Conservation (phyloP, 176 grass and related monocot genomes). For the Triticum monococcum region DNA sequence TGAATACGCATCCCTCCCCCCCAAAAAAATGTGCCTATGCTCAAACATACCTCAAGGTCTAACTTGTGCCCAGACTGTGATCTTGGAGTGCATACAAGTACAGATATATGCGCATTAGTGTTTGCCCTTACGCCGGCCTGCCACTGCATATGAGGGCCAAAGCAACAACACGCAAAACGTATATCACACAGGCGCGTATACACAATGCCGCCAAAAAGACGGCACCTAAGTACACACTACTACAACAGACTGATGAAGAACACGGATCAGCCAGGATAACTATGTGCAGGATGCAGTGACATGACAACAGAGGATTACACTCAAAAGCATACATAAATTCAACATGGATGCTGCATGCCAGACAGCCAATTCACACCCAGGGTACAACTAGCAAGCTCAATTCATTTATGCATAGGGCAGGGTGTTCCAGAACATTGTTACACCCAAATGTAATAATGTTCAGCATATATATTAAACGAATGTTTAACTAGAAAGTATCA, state of each 20-base stretch:
- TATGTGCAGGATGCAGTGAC: not conserved
- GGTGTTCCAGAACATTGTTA: not conserved
- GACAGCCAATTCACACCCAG: not conserved
- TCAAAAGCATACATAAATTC: not conserved
- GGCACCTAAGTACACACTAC: too few species aligned
- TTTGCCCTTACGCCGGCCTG: not conserved
- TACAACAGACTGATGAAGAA: too few species aligned
- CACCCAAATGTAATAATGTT: not conserved
- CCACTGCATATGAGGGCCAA: not conserved
- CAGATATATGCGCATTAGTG: not conserved
- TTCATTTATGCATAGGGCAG: not conserved
- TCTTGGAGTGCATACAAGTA: not conserved
- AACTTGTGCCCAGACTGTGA: not conserved
- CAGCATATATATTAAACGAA: constrained; percentile 10
- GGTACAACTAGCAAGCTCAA: not conserved
- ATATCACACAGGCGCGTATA: too few species aligned
- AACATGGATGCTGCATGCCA: not conserved
- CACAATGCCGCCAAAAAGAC: too few species aligned
- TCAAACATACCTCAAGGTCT: not conserved
- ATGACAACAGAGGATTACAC: not conserved
- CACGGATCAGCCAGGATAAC: too few species aligned
- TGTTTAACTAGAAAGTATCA: constrained; percentile 13
- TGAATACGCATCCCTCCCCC: too few species aligned
- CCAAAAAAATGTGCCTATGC: not conserved
- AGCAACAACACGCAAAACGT: not conserved